Percentiles rank a stretch among this genome's conserved stretches.
These are phyloP conservation scores for Escallonia rubra DNA, from an alignment of 129 eudicot genomes.

Conservation along the genomic window DNA sequence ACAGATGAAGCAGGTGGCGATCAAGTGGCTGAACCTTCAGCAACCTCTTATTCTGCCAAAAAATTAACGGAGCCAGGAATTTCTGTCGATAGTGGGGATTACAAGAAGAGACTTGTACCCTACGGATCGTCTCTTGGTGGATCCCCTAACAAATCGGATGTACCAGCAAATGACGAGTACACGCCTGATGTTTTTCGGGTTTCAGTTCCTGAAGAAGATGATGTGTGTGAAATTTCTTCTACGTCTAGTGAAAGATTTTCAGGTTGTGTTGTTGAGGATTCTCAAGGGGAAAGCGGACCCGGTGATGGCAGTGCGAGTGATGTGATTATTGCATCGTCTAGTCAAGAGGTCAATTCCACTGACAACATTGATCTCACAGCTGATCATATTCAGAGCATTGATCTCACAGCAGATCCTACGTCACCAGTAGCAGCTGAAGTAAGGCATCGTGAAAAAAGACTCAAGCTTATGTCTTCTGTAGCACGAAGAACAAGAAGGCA, in stretches of 20 bases:
- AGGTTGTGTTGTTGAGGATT: constrained; percentile 39
- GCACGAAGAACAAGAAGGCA: constrained; percentile 22
- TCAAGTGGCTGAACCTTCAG: constrained; percentile 12
- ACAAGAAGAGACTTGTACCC: neutral
- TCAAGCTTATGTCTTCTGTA: constrained; percentile 1
- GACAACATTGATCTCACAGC: neutral
- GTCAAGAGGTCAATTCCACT: neutral
- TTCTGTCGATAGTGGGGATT: neutral
- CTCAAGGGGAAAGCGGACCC: constrained; percentile 31
- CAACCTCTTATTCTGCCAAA: neutral
- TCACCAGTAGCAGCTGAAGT: neutral
- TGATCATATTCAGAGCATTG: neutral
- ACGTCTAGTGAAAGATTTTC: constrained; percentile 22
- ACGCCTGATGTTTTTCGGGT: neutral
- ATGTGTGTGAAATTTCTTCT: constrained; percentile 10
- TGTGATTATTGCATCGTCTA: neutral
- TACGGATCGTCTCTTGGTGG: neutral
- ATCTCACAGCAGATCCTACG: neutral
- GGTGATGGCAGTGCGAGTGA: neutral
- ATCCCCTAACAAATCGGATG: constrained; percentile 1
- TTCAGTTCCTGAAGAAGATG: neutral
- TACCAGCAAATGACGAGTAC: neutral
- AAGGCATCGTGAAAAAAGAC: constrained; percentile 10
- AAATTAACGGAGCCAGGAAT: neutral
- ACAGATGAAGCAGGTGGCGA: constrained; percentile 9